phyloP scores from a whole-genome alignment of 73 alveolate species.

The Effrenium voratum region DNA sequence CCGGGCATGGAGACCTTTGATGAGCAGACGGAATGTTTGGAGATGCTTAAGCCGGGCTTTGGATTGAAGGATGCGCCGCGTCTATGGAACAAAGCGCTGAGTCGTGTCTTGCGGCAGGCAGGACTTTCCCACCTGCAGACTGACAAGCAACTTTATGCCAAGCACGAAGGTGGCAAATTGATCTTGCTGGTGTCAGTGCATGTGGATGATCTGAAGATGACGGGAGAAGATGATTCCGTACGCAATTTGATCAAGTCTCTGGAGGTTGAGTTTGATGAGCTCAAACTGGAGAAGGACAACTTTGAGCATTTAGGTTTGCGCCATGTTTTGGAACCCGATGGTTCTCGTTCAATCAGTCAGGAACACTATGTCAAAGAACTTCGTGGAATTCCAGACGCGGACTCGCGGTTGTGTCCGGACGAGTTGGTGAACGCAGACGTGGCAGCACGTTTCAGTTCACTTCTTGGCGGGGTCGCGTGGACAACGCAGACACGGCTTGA shows the following conservation, averaged over 20 bases:
- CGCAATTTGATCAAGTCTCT: background rate
- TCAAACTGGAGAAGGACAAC: background rate
- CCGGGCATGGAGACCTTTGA: background rate
- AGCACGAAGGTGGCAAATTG: background rate
- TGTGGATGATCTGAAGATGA: background rate
- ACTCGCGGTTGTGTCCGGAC: background rate
- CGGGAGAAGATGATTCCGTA: background rate
- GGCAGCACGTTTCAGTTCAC: background rate
- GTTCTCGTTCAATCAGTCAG: background rate
- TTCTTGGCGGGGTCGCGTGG: background rate
- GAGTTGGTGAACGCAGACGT: background rate
- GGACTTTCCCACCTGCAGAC: background rate
- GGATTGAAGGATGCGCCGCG: constrained; percentile 33
- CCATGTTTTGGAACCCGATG: background rate
- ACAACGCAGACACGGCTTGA: background rate
- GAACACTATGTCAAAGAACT: background rate
- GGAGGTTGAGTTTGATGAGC: constrained; percentile 8
- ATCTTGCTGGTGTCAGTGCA: background rate
- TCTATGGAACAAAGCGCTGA: background rate
- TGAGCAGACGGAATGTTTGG: background rate
- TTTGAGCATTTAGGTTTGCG: background rate
- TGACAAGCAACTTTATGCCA: background rate
- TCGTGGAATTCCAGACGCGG: background rate
- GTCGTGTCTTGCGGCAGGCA: background rate
- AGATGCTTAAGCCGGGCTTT: constrained; percentile 25